Percentiles rank a stretch among this genome's conserved stretches.
These are phyloP conservation scores for Ceratobasidium sp. DNA, from an alignment of 1,284 basidiomycete genomes.

Conservation along the genomic window DNA sequence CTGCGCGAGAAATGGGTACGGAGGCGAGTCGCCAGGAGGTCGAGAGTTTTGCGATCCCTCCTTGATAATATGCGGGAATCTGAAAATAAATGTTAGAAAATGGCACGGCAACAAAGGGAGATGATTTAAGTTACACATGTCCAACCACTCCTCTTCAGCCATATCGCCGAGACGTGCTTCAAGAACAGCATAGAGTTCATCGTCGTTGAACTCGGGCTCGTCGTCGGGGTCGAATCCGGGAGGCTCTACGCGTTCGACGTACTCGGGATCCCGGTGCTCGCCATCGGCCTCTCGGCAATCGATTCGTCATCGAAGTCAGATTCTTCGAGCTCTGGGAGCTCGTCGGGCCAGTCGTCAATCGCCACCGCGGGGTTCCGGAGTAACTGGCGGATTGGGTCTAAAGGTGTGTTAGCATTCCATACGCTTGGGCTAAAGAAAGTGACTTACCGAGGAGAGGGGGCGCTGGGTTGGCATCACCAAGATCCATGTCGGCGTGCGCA, in stretches of 20 bases:
- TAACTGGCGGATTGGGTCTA: too few species aligned
- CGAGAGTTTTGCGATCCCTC: background rate
- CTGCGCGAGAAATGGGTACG: constrained; percentile 4
- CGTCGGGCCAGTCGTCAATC: constrained; percentile 8
- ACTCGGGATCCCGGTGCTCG: background rate
- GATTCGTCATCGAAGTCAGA: too few species aligned
- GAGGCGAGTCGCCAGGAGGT: constrained; percentile 13
- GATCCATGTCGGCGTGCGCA: too few species aligned
- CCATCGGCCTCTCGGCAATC: background rate
- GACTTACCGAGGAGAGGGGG: too few species aligned
- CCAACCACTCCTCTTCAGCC: constrained; percentile 11
- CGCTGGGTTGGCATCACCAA: too few species aligned
- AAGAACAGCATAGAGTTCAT: background rate
- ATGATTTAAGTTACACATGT: background rate
- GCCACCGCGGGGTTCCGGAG: constrained; percentile 1
- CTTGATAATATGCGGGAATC: background rate
- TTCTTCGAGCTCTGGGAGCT: background rate
- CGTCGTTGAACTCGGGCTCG: background rate
- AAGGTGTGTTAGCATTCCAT: too few species aligned
- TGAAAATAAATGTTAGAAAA: background rate
- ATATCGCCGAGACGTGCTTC: constrained; percentile 6
- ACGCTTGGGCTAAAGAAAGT: too few species aligned
- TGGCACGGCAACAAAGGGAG: too few species aligned
- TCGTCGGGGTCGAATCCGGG: background rate
- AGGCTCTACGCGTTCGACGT: background rate